These are phyloP conservation scores for Stephania cephalantha DNA, from an alignment of 164 flowering plant genomes.

Conservation along the genomic window DNA sequence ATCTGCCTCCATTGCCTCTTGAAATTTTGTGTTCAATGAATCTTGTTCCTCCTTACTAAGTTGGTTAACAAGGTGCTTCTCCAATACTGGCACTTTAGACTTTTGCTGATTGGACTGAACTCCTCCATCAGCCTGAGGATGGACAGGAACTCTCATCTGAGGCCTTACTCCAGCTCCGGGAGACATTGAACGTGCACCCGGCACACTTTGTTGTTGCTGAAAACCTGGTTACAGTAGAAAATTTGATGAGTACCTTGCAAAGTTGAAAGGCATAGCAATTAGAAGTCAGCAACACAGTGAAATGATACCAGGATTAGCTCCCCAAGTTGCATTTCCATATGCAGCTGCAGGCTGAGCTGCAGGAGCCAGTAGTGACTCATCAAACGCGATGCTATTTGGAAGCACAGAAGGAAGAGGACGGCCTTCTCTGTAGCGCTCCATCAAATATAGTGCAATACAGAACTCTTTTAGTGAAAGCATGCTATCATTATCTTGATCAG, in stretches of 20 bases:
- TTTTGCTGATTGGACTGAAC: slow-evolving; percentile 47
- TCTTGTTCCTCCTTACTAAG: slow-evolving; percentile 82
- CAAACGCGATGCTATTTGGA: slow-evolving; percentile 57
- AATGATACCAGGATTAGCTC: slow-evolving; percentile 49
- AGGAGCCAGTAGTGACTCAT: slow-evolving; percentile 51
- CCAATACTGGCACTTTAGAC: slow-evolving; percentile 71
- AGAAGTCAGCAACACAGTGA: not conserved
- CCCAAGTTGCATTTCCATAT: slow-evolving; percentile 58
- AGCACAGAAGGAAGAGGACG: slow-evolving; percentile 72
- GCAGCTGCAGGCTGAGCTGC: slow-evolving; percentile 47
- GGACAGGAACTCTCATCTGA: slow-evolving; percentile 34
- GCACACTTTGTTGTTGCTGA: slow-evolving; percentile 43
- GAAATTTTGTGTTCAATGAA: slow-evolving; percentile 59
- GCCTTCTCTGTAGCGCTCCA: slow-evolving; percentile 94
- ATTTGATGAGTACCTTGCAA: not conserved
- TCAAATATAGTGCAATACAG: slow-evolving; percentile 83
- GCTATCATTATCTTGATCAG: slow-evolving; percentile 94
- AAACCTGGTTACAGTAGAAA: slow-evolving; percentile 36
- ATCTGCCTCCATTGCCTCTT: slow-evolving; percentile 75
- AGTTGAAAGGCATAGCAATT: slow-evolving; percentile 4
- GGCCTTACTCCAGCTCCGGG: slow-evolving; percentile 46
- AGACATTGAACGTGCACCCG: slow-evolving; percentile 39
- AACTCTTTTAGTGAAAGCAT: slow-evolving; percentile 93
- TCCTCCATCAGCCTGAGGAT: slow-evolving; percentile 31
- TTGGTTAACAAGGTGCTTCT: slow-evolving; percentile 79